Conservation (phyloP, 2,329 filamentous ascomycete species). For the Neofusicoccum kwambonambiense region DNA sequence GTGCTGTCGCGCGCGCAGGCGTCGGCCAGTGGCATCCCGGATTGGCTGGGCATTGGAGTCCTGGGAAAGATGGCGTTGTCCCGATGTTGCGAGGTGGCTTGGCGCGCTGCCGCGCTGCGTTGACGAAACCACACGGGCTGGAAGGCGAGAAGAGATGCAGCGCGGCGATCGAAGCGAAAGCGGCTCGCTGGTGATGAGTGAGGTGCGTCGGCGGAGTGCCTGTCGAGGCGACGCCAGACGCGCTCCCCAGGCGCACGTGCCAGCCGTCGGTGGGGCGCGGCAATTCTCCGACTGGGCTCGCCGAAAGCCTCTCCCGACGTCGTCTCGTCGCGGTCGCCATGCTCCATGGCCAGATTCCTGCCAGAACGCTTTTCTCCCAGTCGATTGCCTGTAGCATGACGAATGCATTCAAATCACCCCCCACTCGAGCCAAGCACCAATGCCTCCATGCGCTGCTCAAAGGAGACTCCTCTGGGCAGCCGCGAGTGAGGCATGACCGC, state of each 20-base stretch:
- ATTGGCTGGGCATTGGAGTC: not conserved
- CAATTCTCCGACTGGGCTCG: not conserved
- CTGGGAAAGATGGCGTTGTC: not conserved
- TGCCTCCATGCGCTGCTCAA: no score
- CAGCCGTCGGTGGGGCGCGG: not conserved
- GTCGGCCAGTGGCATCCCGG: slow-evolving; percentile 3
- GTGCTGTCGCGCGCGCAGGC: slow-evolving; percentile 13
- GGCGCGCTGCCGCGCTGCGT: no score
- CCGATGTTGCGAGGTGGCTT: no score
- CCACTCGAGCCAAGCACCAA: no score
- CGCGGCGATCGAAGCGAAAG: not conserved
- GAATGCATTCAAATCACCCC: no score
- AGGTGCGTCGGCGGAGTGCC: not conserved
- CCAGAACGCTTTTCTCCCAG: no score
- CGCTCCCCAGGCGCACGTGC: not conserved
- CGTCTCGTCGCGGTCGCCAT: not conserved
- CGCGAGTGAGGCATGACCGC: no score
- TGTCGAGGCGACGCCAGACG: not conserved
- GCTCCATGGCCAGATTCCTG: not conserved
- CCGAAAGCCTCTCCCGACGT: not conserved
- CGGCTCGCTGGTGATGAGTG: not conserved
- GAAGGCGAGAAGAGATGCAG: not conserved
- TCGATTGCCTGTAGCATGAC: no score
- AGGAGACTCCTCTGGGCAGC: no score
- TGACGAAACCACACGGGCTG: no score